Evolutionary conservation across 345 rosid genomes (phyloP), one percentile per base, ranked within the genome.

Genomic region (Ricinus communis): DNA sequence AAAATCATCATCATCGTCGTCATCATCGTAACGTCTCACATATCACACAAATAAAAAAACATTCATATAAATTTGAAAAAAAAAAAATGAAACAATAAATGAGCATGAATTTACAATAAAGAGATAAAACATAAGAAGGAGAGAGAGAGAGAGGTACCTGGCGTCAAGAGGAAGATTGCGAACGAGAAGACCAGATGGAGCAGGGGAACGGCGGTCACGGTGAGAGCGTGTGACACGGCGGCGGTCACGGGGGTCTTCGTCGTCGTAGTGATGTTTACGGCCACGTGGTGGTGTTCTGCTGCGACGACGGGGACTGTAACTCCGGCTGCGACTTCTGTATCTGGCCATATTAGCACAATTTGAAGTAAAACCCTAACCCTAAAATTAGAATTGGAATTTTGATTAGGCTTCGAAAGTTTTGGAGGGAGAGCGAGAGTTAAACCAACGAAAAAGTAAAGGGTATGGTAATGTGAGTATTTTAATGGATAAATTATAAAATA

Each of bases 111-210:
- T 33, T 33, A 33, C n/a, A n/a, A n/a, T n/a, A n/a, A n/a, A n/a
- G n/a, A 54, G 1, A 0, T 9, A n/a, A 52, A 52, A 41, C 18
- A n/a, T 1, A 30, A 33, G 24, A 5, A 13, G n/a, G n/a, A n/a
- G n/a, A 63, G 57, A 55, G 62, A 51, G 60, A 53, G 57, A 19
- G 31, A 25, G 38, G 50, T 55, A 93, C 98, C 96, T 91, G 21
- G 94, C 90, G 63, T 91, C 91, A 52, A 91, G 97, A 60, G 98
- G 96, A 28, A 93, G 98, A 74, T 93, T 93, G 67, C 97, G 97
- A 73, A 91, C 79, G 75, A 93, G 96, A 71, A 93, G 83, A 68
- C 97, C 98, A 16, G 96, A 88, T n/a, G 96, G 96, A 62, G 85
- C 88, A 41, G 93, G 86, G 4, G 94, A 91, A 27, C 92, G 93